Evolutionary conservation across 2,329 filamentous ascomycete genomes (phyloP), one percentile per base, ranked within the genome.

Genomic region (Lasiodiplodia theobromae): DNA sequence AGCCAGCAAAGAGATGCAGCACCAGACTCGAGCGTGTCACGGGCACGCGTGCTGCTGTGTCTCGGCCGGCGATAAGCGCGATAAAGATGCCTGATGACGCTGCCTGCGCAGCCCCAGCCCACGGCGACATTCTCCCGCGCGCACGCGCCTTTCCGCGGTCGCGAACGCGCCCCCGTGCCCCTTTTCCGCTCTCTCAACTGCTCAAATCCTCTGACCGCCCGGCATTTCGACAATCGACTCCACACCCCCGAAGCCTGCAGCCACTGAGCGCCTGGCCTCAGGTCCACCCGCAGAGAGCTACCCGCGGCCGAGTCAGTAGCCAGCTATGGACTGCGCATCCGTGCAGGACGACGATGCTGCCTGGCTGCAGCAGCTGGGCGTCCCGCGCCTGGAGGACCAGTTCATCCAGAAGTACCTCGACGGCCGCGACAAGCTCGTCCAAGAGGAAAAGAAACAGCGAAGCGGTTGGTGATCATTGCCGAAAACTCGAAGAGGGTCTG

Each of bases 321-420:
- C 21, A 57, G 65, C 56, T 25, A 68, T 68, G 67, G 67, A 68
- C 37, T 38, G 49, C 44, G 34, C 66, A 51, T 56, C 57, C 44
- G 52, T 47, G 38, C 60, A 47, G 60, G 58, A 65, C 64, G 75
- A 76, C 40, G 77, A 79, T 47, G 79, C 80, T 14, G 75, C 76
- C 54, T 84, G 79, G 78, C 76, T 77, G 63, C 71, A 78, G 68
- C 78, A 78, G 49, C 77, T 82, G 70, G 82, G 83, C 63, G 77
- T 80, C 12, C 79, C 79, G 3, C 76, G 72, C 53, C 73, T 79
- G 28, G 80, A 87, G 11, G 93, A 97, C 74, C 88, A 91, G 0
- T 94, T 97, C 78, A 87, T 97, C 57, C 88, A 93, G 74, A 89
- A 95, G 77, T 97, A 97, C 76, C 82, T 97, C 49, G 81, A 88